Evolutionary conservation across 768 basidiomycete species (phyloP).

Genomic region (Glaciozyma antarctica): DNA sequence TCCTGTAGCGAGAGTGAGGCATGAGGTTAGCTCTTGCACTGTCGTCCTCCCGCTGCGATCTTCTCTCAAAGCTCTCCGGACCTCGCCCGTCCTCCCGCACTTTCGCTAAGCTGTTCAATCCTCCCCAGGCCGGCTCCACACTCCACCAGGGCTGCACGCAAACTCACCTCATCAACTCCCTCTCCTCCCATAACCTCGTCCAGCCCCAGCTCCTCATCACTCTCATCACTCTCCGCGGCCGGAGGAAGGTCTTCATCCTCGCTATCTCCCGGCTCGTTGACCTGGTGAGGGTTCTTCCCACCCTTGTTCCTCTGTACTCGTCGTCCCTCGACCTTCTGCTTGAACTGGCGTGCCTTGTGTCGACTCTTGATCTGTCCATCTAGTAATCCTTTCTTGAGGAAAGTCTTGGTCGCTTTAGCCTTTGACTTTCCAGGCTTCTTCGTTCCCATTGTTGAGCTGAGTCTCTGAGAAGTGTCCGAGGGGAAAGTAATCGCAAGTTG

Average conservation of each 20-base stretch:
- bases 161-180: conserved; percentile 38
- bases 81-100: too few relatives aligned
- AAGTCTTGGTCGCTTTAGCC: conserved; percentile 73
- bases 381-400: conserved; percentile 75
- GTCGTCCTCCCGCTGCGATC: not conserved
- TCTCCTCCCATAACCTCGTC: conserved; percentile 24
- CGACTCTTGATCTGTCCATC: conserved; percentile 75
- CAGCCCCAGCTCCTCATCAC: conserved; percentile 28
- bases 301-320: conserved; percentile 40
- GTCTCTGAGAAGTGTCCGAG: too few relatives aligned
- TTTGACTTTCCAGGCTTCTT: conserved; percentile 19
- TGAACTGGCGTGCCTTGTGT: conserved; percentile 66
- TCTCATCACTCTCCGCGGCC: conserved; percentile 30
- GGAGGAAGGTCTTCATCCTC: conserved; percentile 29
- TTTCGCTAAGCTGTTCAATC: too few relatives aligned
- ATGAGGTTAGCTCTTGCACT: conserved; percentile 45
- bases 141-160: conserved; percentile 56
- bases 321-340: conserved; percentile 60
- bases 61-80: too few relatives aligned
- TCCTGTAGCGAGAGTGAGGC: conserved; percentile 29
- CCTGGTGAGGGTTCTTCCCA: conserved; percentile 38
- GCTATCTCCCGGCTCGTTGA: conserved; percentile 38
- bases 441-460: too few relatives aligned
- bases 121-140: too few relatives aligned
- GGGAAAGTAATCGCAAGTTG: too few relatives aligned